These are phyloP conservation scores for Vaccinium darrowii DNA, from an alignment of 148 eudicot genomes.

Conservation along the genomic window DNA sequence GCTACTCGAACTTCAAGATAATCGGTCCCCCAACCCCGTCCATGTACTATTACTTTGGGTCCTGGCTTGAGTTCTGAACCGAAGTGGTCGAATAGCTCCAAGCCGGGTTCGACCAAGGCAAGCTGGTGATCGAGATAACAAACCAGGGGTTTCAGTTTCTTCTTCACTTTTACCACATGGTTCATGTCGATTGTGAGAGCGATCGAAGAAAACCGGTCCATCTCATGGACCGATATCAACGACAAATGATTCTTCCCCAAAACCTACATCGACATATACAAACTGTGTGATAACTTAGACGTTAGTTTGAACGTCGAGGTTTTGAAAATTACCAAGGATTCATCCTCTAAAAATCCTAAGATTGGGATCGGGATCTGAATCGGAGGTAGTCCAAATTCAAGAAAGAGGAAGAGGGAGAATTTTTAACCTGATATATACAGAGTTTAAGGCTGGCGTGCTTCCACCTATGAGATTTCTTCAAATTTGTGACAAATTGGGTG, in stretches of 20 bases:
- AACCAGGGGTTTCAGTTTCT: not conserved
- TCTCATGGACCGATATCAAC: constrained; percentile 61
- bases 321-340: not conserved
- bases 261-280: constrained; percentile 23
- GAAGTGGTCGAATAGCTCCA: constrained; percentile 25
- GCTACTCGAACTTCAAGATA: constrained; percentile 35
- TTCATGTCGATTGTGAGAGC: constrained; percentile 17
- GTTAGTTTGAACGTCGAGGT: not conserved
- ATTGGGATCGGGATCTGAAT: constrained; percentile 36
- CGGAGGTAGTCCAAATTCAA: not conserved
- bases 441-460: too few species aligned
- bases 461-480: too few species aligned
- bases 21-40: constrained; percentile 38
- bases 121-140: constrained; percentile 19
- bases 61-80: constrained; percentile 38
- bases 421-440: not conserved
- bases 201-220: constrained; percentile 39
- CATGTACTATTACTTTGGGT: constrained; percentile 33
- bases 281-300: not conserved
- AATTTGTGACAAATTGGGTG: too few species aligned
- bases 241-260: constrained; percentile 51
- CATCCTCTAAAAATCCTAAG: not conserved
- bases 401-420: constrained; percentile 22
- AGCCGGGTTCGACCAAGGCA: constrained; percentile 38
- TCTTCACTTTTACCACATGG: constrained; percentile 18